Evolutionary conservation across 306 rosid species (phyloP).

Genomic region (Vigna unguiculata): DNA sequence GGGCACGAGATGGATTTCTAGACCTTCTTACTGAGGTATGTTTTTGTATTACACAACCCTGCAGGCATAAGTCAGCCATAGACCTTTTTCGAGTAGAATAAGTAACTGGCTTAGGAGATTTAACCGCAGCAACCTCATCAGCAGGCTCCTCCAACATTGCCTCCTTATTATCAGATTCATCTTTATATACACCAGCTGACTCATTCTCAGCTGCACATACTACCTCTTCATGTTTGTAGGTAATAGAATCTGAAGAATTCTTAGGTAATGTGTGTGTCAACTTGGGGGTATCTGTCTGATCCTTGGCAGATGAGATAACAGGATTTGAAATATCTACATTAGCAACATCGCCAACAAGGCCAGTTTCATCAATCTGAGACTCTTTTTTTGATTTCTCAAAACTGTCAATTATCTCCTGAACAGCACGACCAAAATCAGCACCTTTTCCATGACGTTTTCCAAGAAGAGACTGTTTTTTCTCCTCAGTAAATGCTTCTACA

Average conservation of each 20-base stretch:
- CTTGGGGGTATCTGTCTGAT: slow-evolving; percentile 55
- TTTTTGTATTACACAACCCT: slow-evolving; percentile 51
- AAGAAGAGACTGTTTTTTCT: slow-evolving; percentile 87
- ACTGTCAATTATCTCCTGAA: slow-evolving; percentile 80
- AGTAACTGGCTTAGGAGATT: slow-evolving; percentile 55
- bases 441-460: slow-evolving; percentile 91
- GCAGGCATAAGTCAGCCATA: slow-evolving; percentile 50
- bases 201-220: slow-evolving; percentile 53
- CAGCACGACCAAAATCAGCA: slow-evolving; percentile 95
- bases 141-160: slow-evolving; percentile 54
- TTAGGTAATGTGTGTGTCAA: slow-evolving; percentile 46
- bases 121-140: slow-evolving; percentile 49
- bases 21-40: slow-evolving; percentile 62
- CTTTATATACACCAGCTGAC: slow-evolving; percentile 55
- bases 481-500: slow-evolving; percentile 96
- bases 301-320: slow-evolving; percentile 54
- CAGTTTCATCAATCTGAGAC: slow-evolving; percentile 53
- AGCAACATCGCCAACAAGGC: slow-evolving; percentile 56
- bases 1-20: slow-evolving; percentile 71
- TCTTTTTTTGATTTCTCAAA: slow-evolving; percentile 77
- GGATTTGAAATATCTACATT: slow-evolving; percentile 55
- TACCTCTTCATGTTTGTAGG: slow-evolving; percentile 59
- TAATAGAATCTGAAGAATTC: slow-evolving; percentile 52
- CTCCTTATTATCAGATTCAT: slow-evolving; percentile 55
- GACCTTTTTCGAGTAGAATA: slow-evolving; percentile 72